A percentile compares a stretch with the other conserved stretches of the same genome.
Evolutionary conservation across 345 rosid species (phyloP).

Genomic region (Balakata baccata): DNA sequence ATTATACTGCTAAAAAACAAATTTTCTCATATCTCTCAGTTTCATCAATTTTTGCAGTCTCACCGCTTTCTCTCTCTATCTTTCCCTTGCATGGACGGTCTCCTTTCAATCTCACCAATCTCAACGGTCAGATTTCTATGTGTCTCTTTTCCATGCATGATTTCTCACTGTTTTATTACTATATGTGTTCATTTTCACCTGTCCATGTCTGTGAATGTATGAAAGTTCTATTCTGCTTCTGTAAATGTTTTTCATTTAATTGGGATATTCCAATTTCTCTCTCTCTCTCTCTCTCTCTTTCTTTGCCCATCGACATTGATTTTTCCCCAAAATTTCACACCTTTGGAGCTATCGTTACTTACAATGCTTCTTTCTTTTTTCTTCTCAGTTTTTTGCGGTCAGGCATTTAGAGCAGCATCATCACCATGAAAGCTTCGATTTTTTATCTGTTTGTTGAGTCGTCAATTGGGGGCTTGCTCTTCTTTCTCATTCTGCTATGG

Average conservation of each 20-base stretch:
- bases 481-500: conserved; percentile 42
- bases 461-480: background rate
- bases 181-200: conserved; percentile 3
- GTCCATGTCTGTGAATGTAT: background rate
- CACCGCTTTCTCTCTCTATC: background rate
- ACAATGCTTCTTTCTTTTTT: conserved; percentile 12
- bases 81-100: conserved; percentile 41
- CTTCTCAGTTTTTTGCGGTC: background rate
- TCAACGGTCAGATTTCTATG: conserved; percentile 44
- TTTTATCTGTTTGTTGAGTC: background rate
- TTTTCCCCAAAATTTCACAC: background rate
- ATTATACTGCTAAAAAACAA: conserved; percentile 7
- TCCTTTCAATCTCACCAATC: conserved; percentile 19
- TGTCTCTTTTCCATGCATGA: background rate
- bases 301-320: background rate
- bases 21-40: conserved; percentile 29
- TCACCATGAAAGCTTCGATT: conserved; percentile 14
- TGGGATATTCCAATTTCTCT: background rate
- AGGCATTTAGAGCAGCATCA: background rate
- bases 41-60: conserved; percentile 21
- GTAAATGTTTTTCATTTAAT: background rate
- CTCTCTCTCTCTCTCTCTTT: background rate
- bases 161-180: background rate
- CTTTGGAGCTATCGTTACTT: background rate
- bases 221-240: background rate